phyloP scores from a whole-genome alignment of 129 eudicot genomes.

The Saposhnikovia divaricata region DNA sequence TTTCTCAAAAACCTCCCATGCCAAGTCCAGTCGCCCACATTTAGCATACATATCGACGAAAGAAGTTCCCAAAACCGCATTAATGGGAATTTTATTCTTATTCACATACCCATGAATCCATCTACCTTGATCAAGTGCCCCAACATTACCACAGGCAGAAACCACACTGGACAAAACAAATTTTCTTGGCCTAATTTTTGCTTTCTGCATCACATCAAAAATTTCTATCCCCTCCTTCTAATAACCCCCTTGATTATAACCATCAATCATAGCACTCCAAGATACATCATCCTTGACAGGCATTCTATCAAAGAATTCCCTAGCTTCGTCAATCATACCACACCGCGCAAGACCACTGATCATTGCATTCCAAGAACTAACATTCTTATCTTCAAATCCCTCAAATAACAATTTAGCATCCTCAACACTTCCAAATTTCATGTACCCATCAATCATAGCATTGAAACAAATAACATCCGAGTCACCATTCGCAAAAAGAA shows the following conservation, averaged over 20 bases:
- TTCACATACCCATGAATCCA: conserved; percentile 48
- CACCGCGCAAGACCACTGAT: conserved; percentile 33
- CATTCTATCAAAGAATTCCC: conserved; percentile 38
- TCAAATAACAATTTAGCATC: conserved; percentile 34
- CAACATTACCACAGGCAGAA: conserved; percentile 49
- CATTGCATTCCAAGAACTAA: conserved; percentile 58
- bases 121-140: conserved; percentile 60
- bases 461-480: conserved; percentile 49
- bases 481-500: conserved; percentile 29
- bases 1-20: conserved; percentile 59
- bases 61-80: conserved; percentile 43
- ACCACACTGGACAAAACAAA: conserved; percentile 52
- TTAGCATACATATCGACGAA: conserved; percentile 63
- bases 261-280: conserved; percentile 72
- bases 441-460: conserved; percentile 65
- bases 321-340: conserved; percentile 44
- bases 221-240: conserved; percentile 40
- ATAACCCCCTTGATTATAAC: conserved; percentile 37
- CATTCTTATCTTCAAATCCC: conserved; percentile 18
- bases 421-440: conserved; percentile 36
- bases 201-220: conserved; percentile 37
- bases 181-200: conserved; percentile 29
- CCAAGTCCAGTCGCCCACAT: conserved; percentile 54
- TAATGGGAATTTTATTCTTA: conserved; percentile 31
- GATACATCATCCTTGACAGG: conserved; percentile 43